Conservation (phyloP, 495 filamentous ascomycete species). For the Talaromyces proteolyticus region DNA sequence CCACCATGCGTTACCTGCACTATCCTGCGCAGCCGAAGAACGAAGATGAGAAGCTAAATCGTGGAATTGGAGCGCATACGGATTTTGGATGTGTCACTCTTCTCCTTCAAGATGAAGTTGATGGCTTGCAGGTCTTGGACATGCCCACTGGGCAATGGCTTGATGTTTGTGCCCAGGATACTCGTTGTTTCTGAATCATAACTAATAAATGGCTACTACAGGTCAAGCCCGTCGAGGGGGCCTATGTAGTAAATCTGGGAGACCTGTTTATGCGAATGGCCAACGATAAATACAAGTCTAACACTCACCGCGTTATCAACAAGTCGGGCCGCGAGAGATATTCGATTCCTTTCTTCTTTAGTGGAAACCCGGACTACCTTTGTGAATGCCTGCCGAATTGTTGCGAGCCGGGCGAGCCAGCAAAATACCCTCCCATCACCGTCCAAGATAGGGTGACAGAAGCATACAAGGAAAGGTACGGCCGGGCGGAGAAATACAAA, state of each 20-base stretch:
- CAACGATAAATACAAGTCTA: conserved; percentile 51
- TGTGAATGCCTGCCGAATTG: conserved; percentile 51
- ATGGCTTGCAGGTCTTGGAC: conserved; percentile 48
- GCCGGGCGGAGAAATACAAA: conserved; percentile 28
- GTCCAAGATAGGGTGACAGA: conserved; percentile 27
- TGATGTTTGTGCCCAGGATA: conserved; percentile 32
- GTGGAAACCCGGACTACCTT: conserved; percentile 46
- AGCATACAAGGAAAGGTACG: conserved; percentile 28
- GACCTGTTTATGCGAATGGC: conserved; percentile 57
- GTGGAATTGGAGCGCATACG: conserved; percentile 42
- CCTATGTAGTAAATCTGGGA: conserved; percentile 51
- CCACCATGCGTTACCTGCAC: conserved; percentile 35
- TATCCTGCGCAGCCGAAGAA: conserved; percentile 41
- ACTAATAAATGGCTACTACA: conserved; percentile 15
- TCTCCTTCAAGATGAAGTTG: conserved; percentile 42
- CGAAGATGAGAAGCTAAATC: conserved; percentile 25
- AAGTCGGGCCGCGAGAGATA: conserved; percentile 44
- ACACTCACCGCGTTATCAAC: conserved; percentile 47
- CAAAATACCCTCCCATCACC: conserved; percentile 45
- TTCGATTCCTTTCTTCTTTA: conserved; percentile 58
- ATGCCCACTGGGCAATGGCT: conserved; percentile 31
- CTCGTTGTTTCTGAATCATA: neutral
- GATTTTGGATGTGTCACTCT: conserved; percentile 41
- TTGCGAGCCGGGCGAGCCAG: conserved; percentile 21
- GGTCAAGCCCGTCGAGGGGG: conserved; percentile 41